Evolutionary conservation across 2,329 filamentous ascomycete genomes (phyloP).

Genomic region (Verticillium nubilum): DNA sequence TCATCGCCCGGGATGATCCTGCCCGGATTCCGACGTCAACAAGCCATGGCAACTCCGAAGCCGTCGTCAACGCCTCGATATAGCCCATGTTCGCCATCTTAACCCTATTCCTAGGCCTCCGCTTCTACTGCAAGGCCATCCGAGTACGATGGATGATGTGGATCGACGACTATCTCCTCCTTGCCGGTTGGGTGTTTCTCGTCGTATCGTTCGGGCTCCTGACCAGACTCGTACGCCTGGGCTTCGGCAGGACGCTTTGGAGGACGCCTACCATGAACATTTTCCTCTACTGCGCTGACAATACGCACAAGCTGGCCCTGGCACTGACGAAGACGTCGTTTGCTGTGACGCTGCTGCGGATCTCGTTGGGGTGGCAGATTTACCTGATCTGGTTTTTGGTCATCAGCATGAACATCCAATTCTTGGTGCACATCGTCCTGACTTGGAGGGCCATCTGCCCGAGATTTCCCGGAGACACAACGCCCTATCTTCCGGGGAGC

Average conservation of each 20-base stretch:
- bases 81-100: not conserved
- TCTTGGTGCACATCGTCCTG: constrained; percentile 18
- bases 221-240: constrained; percentile 6
- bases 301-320: constrained; percentile 17
- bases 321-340: constrained; percentile 10
- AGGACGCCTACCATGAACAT: constrained; percentile 2
- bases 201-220: constrained; percentile 2
- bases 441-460: constrained; percentile 12
- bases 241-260: constrained; percentile 4
- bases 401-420: constrained; percentile 22
- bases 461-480: not conserved
- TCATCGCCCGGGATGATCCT: not conserved
- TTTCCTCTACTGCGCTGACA: constrained; percentile 1
- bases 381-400: constrained; percentile 25
- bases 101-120: not conserved
- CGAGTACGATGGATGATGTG: not conserved
- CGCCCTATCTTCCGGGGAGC: not conserved
- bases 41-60: not conserved
- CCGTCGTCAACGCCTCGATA: not conserved
- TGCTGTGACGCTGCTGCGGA: constrained; percentile 12
- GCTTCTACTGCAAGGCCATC: constrained; percentile 16
- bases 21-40: not conserved
- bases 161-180: constrained; percentile 23
- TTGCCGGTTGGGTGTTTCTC: constrained; percentile 18
- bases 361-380: constrained; percentile 13